A percentile compares a stretch with the other conserved stretches of the same genome.
Conservation (phyloP, 305 asterid species). For the Solanum hybrid region DNA sequence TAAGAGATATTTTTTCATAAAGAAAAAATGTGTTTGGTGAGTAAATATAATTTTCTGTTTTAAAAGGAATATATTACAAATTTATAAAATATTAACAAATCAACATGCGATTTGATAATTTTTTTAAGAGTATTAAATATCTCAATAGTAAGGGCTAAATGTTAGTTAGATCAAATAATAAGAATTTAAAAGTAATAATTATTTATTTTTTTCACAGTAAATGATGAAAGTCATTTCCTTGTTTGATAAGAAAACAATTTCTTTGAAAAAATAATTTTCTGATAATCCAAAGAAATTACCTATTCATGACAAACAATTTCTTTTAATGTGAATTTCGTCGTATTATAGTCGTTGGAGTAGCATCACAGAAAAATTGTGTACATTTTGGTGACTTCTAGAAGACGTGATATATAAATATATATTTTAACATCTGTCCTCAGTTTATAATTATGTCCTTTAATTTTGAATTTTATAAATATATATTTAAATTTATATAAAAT, state of each 20-base stretch:
- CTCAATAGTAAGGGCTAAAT: not conserved
- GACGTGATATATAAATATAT: too few species aligned
- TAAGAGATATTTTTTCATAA: not conserved
- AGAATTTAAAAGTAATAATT: not conserved
- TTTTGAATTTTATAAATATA: too few species aligned
- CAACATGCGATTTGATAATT: not conserved
- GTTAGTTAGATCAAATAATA: not conserved
- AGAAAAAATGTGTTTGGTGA: not conserved
- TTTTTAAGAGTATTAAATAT: not conserved
- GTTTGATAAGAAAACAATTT: not conserved
- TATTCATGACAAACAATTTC: too few species aligned
- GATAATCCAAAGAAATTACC: not conserved
- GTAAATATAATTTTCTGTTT: not conserved
- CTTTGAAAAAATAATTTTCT: not conserved
- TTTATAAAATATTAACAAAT: not conserved
- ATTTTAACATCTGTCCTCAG: accelerated
- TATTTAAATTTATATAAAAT: too few species aligned
- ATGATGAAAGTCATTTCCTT: not conserved
- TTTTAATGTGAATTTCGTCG: too few species aligned
- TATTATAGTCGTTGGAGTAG: not conserved
- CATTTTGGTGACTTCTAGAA: not conserved
- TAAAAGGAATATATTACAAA: not conserved
- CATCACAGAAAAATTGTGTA: not conserved
- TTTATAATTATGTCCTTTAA: too few species aligned
- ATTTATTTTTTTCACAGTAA: not conserved